Percentiles rank a stretch among this genome's conserved stretches.
These are phyloP conservation scores for Leccinum aurantiacum DNA, from an alignment of 768 basidiomycete species.

Conservation along the genomic window DNA sequence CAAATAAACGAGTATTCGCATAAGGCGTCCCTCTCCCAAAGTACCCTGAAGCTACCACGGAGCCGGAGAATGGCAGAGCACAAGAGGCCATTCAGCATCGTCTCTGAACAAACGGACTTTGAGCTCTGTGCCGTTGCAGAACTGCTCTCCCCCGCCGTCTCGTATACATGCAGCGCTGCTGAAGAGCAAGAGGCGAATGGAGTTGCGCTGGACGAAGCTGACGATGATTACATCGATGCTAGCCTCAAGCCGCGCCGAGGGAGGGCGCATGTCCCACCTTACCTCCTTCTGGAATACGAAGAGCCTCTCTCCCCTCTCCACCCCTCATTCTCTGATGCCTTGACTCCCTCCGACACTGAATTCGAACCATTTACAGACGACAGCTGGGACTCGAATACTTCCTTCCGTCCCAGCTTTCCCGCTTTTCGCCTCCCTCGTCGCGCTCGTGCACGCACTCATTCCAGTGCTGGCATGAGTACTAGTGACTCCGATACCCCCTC, in stretches of 20 bases:
- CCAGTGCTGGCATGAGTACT: constrained; percentile 29
- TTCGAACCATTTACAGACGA: constrained; percentile 33
- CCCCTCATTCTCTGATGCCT: constrained; percentile 15
- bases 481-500: constrained; percentile 51
- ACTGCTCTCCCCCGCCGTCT: constrained; percentile 40
- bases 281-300: constrained; percentile 34
- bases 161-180: constrained; percentile 21
- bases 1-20: constrained; percentile 22
- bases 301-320: constrained; percentile 31
- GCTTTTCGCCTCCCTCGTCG: constrained; percentile 38
- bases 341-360: constrained; percentile 37
- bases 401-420: constrained; percentile 21
- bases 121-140: constrained; percentile 55
- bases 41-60: constrained; percentile 24
- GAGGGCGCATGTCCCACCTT: constrained; percentile 13
- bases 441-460: constrained; percentile 25
- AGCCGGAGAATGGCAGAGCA: constrained; percentile 28
- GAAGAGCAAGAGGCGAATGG: constrained; percentile 28
- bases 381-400: constrained; percentile 24
- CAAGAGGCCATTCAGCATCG: constrained; percentile 39
- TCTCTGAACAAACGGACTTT: constrained; percentile 48
- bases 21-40: constrained; percentile 24
- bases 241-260: constrained; percentile 16
- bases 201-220: constrained; percentile 27
- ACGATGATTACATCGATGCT: constrained; percentile 32